A percentile compares a stretch with the other conserved stretches of the same genome.
These are phyloP conservation scores for Plantago lanceolata DNA, from an alignment of 305 asterid genomes.

Conservation along the genomic window DNA sequence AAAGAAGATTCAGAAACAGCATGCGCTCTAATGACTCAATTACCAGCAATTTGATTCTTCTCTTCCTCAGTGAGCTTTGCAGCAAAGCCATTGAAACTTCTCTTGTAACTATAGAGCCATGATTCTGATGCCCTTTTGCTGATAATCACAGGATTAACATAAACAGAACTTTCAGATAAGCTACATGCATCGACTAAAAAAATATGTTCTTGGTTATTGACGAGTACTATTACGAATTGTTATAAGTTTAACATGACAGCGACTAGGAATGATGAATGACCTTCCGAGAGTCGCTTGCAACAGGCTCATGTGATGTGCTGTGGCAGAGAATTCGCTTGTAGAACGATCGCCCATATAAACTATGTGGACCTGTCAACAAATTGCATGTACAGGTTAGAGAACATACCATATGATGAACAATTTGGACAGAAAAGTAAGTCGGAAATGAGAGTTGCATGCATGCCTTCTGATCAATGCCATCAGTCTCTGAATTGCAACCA, in stretches of 20 bases:
- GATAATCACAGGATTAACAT: not conserved
- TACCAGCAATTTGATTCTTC: conserved; percentile 45
- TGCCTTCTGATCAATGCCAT: conserved; percentile 35
- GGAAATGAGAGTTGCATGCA: conserved; percentile 13
- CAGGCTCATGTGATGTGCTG: conserved; percentile 36
- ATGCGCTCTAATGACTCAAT: not conserved
- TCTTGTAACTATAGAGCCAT: conserved; percentile 52
- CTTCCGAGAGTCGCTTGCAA: conserved; percentile 42
- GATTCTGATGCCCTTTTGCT: conserved; percentile 46
- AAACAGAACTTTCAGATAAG: not conserved
- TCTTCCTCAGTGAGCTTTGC: conserved; percentile 52
- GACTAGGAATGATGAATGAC: conserved; percentile 16
- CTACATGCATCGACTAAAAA: not conserved
- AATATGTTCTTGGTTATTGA: not conserved
- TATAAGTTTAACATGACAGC: not conserved
- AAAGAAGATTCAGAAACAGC: not conserved
- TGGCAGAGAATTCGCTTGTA: conserved; percentile 31
- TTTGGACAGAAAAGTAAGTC: not conserved
- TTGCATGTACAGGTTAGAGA: not conserved
- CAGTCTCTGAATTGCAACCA: conserved; percentile 26
- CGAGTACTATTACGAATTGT: not conserved
- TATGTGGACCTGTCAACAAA: conserved; percentile 27
- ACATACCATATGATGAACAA: not conserved
- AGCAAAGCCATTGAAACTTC: conserved; percentile 65
- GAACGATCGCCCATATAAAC: conserved; percentile 52